Evolutionary conservation across 495 filamentous ascomycete species (phyloP), one percentile per base, ranked within the genome.

Genomic region (Clavariopsis aquatica): DNA sequence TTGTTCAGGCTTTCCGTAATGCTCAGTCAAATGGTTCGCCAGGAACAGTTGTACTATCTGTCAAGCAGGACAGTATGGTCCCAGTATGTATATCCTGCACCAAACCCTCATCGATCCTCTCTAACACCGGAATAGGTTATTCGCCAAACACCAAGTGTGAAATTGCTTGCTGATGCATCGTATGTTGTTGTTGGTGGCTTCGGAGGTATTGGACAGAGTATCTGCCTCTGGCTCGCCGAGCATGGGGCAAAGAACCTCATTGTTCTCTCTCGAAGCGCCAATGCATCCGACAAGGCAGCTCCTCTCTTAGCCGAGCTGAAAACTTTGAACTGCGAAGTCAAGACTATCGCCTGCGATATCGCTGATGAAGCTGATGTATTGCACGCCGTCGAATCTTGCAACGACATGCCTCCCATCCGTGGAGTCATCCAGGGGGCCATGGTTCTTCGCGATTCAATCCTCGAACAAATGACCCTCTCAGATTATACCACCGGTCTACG

Each of bases 11-110:
- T 0, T 84, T 88, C 72, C 81, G 83, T 53, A 68, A 75, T 6
- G 73, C 88, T 47, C 84, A 87, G 65, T 69, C 75, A 13, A 82
- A 81, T 20, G 82, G 80, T 29, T 73, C 81, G 3, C 71, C 79
- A 9, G 86, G 87, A 4, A 89, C 88, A 69, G 63, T 85, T 17
- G 79, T 88, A 17, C 72, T 89, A 19, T 71, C 77, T 20, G 10
- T 26, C 15, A 26, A 38, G 15, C 27, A 7, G 2, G 57, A 60
- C 19, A 27, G 26, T 41, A 23, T 31, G 17, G 47, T 51, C 4
- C 28, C 45, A 46, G 57, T 51, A 17, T 2, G 38, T 49, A 29
- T 2, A 22, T 17, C 36, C 28, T 6, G 7, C 20, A 45, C 31
- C 34, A 6, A 29, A 36, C 19, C 15, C 23, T 10, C n/a, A n/a